These are phyloP conservation scores for Tuber borchii DNA, from an alignment of 495 filamentous ascomycete genomes.

Conservation along the genomic window DNA sequence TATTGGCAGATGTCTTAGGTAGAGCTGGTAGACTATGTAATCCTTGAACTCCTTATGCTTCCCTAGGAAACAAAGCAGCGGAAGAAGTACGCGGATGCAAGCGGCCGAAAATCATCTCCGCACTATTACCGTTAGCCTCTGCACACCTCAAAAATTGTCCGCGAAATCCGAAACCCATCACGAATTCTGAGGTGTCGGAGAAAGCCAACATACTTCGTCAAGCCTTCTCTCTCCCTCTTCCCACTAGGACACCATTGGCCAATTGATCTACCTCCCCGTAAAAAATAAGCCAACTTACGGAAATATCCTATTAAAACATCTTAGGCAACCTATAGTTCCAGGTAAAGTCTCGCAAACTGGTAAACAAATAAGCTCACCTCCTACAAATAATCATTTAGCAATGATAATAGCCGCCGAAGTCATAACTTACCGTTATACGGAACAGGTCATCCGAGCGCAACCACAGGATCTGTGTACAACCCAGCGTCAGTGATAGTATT, in stretches of 20 bases:
- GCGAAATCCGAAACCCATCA: not conserved
- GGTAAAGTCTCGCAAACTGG: not conserved
- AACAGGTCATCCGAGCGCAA: not conserved
- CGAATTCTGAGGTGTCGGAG: not conserved
- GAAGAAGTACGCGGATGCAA: not conserved
- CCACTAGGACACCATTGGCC: not conserved
- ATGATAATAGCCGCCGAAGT: not conserved
- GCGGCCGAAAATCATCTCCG: not conserved
- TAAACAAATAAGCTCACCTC: not conserved
- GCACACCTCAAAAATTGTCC: not conserved
- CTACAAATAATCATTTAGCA: not conserved
- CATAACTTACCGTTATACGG: not conserved
- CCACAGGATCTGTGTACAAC: not conserved
- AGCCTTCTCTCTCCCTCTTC: not conserved
- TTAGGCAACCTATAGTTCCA: not conserved
- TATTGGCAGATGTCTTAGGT: no score
- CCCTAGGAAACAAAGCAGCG: no score
- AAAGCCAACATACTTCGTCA: not conserved
- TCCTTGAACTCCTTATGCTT: not conserved
- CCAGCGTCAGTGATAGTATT: not conserved
- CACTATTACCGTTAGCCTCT: not conserved
- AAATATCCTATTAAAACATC: not conserved
- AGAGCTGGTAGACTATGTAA: no score
- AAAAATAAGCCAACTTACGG: not conserved
- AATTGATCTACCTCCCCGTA: no score